Conservation (phyloP, 2,329 filamentous ascomycete genomes). For the Pseudocercospora ulei region DNA sequence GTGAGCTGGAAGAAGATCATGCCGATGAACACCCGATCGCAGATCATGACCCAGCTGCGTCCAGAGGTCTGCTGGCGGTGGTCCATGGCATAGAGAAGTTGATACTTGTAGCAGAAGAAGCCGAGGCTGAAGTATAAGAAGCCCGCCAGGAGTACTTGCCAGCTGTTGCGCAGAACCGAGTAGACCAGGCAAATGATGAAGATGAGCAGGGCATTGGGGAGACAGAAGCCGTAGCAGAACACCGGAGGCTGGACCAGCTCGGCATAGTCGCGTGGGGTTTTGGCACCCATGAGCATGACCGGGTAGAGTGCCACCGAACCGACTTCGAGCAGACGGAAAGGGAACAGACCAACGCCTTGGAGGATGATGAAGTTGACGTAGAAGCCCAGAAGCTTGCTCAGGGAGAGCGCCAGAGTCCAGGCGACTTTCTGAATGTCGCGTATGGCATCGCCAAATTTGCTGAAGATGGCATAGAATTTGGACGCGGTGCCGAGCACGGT, state of each 20-base stretch:
- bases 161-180: constrained; percentile 71
- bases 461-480: constrained; percentile 52
- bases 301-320: constrained; percentile 78
- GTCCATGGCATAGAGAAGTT: constrained; percentile 95
- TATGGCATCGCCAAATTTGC: constrained; percentile 59
- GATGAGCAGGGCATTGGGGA: constrained; percentile 83
- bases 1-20: constrained; percentile 82
- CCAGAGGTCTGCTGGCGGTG: constrained; percentile 91
- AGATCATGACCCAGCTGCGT: constrained; percentile 92
- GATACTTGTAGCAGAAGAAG: constrained; percentile 91
- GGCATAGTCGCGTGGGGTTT: constrained; percentile 80
- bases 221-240: constrained; percentile 93
- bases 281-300: constrained; percentile 64
- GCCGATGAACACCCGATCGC: constrained; percentile 78
- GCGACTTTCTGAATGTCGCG: constrained; percentile 72
- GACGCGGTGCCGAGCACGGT: constrained; percentile 74
- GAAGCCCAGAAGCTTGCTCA: constrained; percentile 67
- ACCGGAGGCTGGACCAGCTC: constrained; percentile 70
- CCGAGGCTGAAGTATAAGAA: constrained; percentile 72
- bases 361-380: constrained; percentile 92
- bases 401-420: constrained; percentile 60
- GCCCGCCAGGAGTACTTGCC: constrained; percentile 70
- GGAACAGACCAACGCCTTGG: constrained; percentile 86
- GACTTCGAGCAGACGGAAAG: constrained; percentile 82
- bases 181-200: constrained; percentile 96